A percentile compares a stretch with the other conserved stretches of the same genome.
phyloP scores from a whole-genome alignment of 352 stramenopile genomes.

The Phytophthora cryptogea region DNA sequence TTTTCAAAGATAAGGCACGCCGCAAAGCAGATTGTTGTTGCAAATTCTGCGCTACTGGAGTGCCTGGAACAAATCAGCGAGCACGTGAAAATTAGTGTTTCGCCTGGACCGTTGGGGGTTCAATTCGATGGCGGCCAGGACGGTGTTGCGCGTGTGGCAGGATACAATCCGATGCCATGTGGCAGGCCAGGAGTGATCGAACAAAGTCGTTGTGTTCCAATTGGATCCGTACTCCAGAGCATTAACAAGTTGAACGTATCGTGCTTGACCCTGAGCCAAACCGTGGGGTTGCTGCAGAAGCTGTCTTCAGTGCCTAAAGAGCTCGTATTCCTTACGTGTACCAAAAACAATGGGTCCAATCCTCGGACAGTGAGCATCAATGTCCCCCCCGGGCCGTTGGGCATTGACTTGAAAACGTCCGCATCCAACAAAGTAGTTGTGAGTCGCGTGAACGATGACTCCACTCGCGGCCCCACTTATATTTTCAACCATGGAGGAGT shows the following conservation, averaged over 20 bases:
- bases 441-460: constrained; percentile 47
- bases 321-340: constrained; percentile 33
- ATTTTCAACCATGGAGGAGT: constrained; percentile 54
- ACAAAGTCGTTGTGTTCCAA: constrained; percentile 32
- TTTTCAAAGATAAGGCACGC: constrained; percentile 48
- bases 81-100: constrained; percentile 27
- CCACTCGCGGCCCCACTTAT: constrained; percentile 32
- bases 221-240: constrained; percentile 42
- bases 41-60: constrained; percentile 39
- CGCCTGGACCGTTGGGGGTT: constrained; percentile 47
- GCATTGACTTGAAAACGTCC: constrained; percentile 56
- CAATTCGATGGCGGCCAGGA: constrained; percentile 47
- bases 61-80: constrained; percentile 23
- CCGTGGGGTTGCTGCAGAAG: constrained; percentile 52
- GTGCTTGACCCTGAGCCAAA: constrained; percentile 41
- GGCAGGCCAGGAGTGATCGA: constrained; percentile 39
- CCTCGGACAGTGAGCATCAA: constrained; percentile 39
- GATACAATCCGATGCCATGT: constrained; percentile 45
- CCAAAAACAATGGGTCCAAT: constrained; percentile 22
- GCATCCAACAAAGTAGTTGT: constrained; percentile 48
- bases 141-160: constrained; percentile 36
- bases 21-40: constrained; percentile 49
- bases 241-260: constrained; percentile 69
- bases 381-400: constrained; percentile 50
- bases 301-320: constrained; percentile 45